Base-by-base conservation (phyloP, 331 rosid genomes). In the Cydonia oblonga region DNA sequence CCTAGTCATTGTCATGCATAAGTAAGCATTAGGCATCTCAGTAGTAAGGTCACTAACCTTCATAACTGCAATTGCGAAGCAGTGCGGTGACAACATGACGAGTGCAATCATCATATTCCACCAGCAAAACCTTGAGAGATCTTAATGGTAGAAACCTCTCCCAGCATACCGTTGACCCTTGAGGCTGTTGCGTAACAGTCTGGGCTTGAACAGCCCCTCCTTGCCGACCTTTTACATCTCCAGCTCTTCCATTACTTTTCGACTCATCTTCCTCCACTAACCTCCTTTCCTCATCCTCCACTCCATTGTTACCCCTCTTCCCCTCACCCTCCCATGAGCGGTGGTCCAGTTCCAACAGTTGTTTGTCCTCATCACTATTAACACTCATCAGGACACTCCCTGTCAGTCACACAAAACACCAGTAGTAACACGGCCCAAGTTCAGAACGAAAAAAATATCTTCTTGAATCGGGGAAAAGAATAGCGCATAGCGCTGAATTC, bases 31-130 rank as follows among this genome's bases (percentile, higher is more conserved):
- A 64, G 35, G 40, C 3, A 8, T 64, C 63, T 38, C 38, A 23
- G 19, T 29, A 38, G 53, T 60, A 40, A 18, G 52, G 51, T 75
- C 13, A 79, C 93, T 66, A 74, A 89, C 98, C 98, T 88, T 92
- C 98, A 85, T 92, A 92, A 77, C 96, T 87, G 84, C 98, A 92
- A 83, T 92, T 92, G 66, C 96, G 92, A 73, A 92, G 98, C 79
- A 92, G 82, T 28, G 98, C 98, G 25, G 96, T 80, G 40, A 92
- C 96, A 70, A 92, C 82, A 66, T 85, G 96, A 56, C 98, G 98
- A 9, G 98, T 92, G 72, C 81, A 92, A 76, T 90, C 92, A 79
- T 92, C 98, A 72, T 78, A 54, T 80, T 92, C 98, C 77, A 90
- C 98, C 63, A 92, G 90, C 85, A 92, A 81, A 75, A 92, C 96